These are phyloP conservation scores for Panicum hallii DNA, from an alignment of 202 grass and related monocot species.

Conservation along the genomic window DNA sequence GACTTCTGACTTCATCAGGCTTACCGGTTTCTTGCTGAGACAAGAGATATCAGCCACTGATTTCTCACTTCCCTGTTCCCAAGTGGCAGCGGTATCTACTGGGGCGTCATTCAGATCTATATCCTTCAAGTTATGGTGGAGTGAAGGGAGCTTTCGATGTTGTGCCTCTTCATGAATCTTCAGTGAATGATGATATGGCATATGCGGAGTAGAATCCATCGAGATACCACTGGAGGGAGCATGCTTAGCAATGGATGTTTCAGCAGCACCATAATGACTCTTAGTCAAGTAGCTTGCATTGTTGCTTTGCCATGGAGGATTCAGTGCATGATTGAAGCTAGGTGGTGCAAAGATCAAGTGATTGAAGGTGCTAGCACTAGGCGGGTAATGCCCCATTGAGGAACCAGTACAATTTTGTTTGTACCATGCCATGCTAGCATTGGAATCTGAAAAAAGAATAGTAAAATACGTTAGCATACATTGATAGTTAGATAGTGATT, in stretches of 20 bases:
- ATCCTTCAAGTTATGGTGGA: constrained; percentile 26
- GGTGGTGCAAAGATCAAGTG: constrained; percentile 26
- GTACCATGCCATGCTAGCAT: constrained; percentile 39
- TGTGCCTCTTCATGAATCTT: constrained; percentile 35
- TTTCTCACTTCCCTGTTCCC: constrained; percentile 38
- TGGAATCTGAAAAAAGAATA: constrained; percentile 37
- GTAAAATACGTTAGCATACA: constrained; percentile 22
- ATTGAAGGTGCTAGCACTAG: constrained; percentile 30
- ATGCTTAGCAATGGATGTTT: constrained; percentile 25
- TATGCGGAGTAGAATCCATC: constrained; percentile 43
- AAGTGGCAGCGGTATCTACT: constrained; percentile 1
- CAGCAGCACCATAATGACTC: constrained; percentile 25
- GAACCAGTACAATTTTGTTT: constrained; percentile 34
- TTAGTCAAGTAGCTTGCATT: constrained; percentile 25
- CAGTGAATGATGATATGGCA: constrained; percentile 17
- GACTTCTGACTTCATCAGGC: constrained; percentile 44
- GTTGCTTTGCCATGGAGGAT: constrained; percentile 44
- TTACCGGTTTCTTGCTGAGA: constrained; percentile 28
- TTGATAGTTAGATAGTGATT: constrained; percentile 34
- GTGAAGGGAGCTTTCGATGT: constrained; percentile 35
- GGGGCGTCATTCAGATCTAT: constrained; percentile 50
- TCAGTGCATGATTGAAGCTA: constrained; percentile 40
- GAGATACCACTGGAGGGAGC: constrained; percentile 28
- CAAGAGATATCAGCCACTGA: constrained; percentile 34
- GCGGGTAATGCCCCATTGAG: constrained; percentile 29